Evolutionary conservation across 139 green algal species (phyloP), one percentile per base, ranked within the genome.

Genomic region (Helicosporidium sp.): DNA sequence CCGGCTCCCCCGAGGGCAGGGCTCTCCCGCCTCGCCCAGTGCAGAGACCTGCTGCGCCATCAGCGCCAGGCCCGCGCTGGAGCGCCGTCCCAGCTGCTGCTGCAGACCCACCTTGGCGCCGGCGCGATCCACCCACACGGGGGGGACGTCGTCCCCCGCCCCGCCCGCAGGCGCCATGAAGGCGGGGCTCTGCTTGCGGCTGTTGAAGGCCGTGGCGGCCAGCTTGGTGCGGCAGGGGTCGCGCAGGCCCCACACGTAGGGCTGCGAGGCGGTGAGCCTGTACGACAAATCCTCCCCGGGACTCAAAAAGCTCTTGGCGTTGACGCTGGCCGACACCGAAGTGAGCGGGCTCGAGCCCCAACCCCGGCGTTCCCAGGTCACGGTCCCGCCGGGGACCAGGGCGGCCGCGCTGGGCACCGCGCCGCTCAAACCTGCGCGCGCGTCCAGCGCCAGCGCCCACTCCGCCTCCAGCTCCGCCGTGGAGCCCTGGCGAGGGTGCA

Each of bases 91-190:
- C 65, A 74, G 72, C 40, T 54, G 45, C 66, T 82, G 66, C 2
- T 48, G 41, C 2, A 88, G 19, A 17, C 48, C 55, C 2, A 78
- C 66, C 64, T 94, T 96, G 42, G 62, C 57, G 25, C 88, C 88
- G 19, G 70, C 62, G 39, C 89, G 70, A 65, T 95, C 83, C 7
- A 99, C 76, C 68, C 81, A 94, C 42, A 99, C 73, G 4, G 74
- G 55, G 0, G 86, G 83, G 40, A 94, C 83, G n/a, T 95, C 82
- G 3, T 83, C 66, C 8, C 69, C 57, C 31, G 13, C 31, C 31
- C 31, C 31, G 10, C n/a, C 3, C 43, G 20, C 35, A 66, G 79
- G 75, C 15, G 65, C 62, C 0, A 73, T 83, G 63, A 95, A 95
- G 18, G 92, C 73, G 12, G 74, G 68, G 3, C 71, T 87, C n/a